These are phyloP conservation scores for Sphagnum magellanicum DNA, from an alignment of 228 moss, liverwort and hornwort genomes.

Conservation along the genomic window DNA sequence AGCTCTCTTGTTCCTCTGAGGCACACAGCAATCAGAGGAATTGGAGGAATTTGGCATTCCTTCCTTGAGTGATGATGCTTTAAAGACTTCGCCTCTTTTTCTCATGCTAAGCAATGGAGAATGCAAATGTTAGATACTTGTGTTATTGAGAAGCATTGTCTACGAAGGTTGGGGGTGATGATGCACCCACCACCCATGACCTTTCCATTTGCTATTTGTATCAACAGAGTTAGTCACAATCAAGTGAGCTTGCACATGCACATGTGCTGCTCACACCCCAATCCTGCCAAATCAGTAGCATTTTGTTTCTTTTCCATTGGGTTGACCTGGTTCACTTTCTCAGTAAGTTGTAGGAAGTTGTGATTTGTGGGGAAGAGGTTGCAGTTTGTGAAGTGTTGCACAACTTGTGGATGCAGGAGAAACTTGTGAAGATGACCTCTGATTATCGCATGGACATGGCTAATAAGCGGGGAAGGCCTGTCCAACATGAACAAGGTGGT, in stretches of 20 bases:
- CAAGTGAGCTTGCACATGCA: no score
- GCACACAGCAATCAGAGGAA: slow-evolving; percentile 5
- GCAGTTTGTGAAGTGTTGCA: slow-evolving; percentile 69
- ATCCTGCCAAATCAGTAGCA: no score
- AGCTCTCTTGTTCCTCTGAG: no score
- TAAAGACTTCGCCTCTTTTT: no score
- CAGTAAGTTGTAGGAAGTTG: no score
- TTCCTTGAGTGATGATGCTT: no score
- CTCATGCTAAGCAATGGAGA: no score
- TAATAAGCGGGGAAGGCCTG: slow-evolving; percentile 97
- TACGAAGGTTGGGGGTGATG: background rate
- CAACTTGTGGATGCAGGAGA: slow-evolving; percentile 98
- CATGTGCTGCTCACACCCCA: no score
- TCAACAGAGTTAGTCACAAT: no score
- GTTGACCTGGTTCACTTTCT: no score
- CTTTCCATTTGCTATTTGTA: background rate
- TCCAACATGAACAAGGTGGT: slow-evolving; percentile 99
- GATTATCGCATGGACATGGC: slow-evolving; percentile 97
- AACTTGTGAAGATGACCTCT: slow-evolving; percentile 99
- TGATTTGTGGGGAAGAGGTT: slow-evolving; percentile 57
- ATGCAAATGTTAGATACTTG: no score
- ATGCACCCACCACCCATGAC: background rate
- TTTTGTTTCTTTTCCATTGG: no score
- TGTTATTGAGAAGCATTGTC: background rate
- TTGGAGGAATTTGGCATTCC: slow-evolving; percentile 1